Evolutionary conservation across 2,329 filamentous ascomycete genomes (phyloP).

Genomic region (Torrubiella hemipterigena): DNA sequence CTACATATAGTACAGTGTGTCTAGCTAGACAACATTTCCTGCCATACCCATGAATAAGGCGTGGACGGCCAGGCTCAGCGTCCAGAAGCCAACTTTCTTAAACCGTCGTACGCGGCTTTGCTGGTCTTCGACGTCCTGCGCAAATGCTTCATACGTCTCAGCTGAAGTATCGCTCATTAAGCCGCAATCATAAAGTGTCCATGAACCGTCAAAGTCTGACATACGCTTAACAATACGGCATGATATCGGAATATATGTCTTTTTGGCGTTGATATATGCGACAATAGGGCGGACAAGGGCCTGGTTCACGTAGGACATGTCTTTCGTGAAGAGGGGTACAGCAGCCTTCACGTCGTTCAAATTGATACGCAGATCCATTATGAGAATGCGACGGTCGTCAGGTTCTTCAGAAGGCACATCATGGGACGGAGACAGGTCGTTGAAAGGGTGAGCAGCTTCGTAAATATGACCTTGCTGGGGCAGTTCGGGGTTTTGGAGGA

Average conservation of each 20-base stretch:
- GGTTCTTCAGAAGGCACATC: background rate
- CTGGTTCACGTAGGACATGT: conserved; percentile 93
- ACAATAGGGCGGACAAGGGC: conserved; percentile 91
- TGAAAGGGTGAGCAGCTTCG: conserved; percentile 15
- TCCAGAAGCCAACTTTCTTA: conserved; percentile 96
- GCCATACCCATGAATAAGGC: conserved; percentile 92
- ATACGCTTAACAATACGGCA: conserved; percentile 87
- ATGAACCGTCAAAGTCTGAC: conserved; percentile 85
- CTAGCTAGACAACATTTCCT: conserved; percentile 52
- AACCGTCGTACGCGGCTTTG: conserved; percentile 76
- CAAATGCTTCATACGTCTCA: conserved; percentile 92
- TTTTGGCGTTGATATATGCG: conserved; percentile 92
- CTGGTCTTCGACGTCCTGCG: conserved; percentile 78
- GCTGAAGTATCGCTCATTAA: conserved; percentile 87
- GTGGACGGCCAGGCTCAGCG: conserved; percentile 80
- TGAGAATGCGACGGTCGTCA: conserved; percentile 68
- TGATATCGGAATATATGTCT: conserved; percentile 88
- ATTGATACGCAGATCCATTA: conserved; percentile 91
- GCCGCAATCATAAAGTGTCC: conserved; percentile 88
- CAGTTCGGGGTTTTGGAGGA: conserved; percentile 10
- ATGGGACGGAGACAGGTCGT: conserved; percentile 3
- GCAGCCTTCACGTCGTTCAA: conserved; percentile 89
- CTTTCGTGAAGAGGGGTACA: conserved; percentile 82
- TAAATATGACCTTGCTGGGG: conserved; percentile 19
- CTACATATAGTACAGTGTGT: background rate